Base-by-base conservation (phyloP, 2,329 filamentous ascomycete species). In the Aspergillus calidoustus region DNA sequence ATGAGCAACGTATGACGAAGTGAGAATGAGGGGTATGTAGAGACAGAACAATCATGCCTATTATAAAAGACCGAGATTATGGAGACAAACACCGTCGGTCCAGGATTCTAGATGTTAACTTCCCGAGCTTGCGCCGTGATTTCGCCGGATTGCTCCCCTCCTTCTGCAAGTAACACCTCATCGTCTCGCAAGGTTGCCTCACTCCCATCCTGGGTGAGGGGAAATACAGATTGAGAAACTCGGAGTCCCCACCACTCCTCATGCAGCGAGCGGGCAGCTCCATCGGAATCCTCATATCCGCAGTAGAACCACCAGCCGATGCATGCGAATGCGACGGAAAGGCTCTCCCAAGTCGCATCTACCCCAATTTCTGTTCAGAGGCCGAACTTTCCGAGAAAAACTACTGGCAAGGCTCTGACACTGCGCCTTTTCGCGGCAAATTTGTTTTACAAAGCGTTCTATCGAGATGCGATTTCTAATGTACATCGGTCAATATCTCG, bases 211-310 rank as follows among this genome's bases (percentile, higher is more conserved):
- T 48, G 25, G 47, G 50, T 61, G 49, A 58, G 55, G 59, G 43
- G 54, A 58, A 57, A 25, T 55, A 60, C 25, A 28, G 25, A 28
- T 50, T 50, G 22, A 43, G 54, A 34, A 38, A 48, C 6, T 51
- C 54, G 54, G 49, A 38, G 50, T 50, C 57, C 19, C 57, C 57
- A 60, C 57, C 52, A 60, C 51, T 59, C 57, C 57, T 54, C 57
- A 60, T 49, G 34, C 38, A 31, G 23, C 34, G 19, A 13, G 31
- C 9, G 19, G 19, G 25, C 31, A 17, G 13, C 53, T 49, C 50
- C 22, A 30, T 28, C 52, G 13, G 31, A 25, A 13, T 31, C 31
- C 43, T 44, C 23, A 50, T 51, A 38, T 55, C 51, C 31, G 9
- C 52, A 50, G 46, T 22, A 17, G 25, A 25, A 46, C 51, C 46